Conservation (phyloP, 129 eudicot species). For the Escallonia herrerae region DNA sequence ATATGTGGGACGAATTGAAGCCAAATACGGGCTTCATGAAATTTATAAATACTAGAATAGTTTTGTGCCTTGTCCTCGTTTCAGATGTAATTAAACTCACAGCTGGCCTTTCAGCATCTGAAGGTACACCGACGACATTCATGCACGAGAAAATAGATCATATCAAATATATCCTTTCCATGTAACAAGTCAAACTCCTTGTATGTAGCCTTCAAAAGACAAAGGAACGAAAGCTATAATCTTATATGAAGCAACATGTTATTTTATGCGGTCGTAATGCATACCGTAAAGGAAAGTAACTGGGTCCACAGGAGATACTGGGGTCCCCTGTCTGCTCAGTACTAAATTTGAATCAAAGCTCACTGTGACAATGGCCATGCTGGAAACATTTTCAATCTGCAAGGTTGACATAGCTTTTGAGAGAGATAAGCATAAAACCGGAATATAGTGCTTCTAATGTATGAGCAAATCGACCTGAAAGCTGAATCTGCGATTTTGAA, state of each 20-base stretch:
- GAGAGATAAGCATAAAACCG: neutral
- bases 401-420: neutral
- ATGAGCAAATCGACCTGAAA: slow-evolving; percentile 38
- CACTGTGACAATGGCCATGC: slow-evolving; percentile 49
- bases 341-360: slow-evolving; percentile 41
- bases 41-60: slow-evolving; percentile 50
- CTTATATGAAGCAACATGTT: neutral
- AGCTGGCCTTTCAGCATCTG: slow-evolving; percentile 75
- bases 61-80: slow-evolving; percentile 59
- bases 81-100: slow-evolving; percentile 69
- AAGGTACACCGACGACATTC: slow-evolving; percentile 11
- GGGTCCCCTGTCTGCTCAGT: slow-evolving; percentile 65
- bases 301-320: slow-evolving; percentile 72
- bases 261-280: neutral
- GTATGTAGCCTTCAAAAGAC: neutral
- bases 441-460: neutral
- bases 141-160: neutral
- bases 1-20: slow-evolving; percentile 68
- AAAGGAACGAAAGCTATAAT: neutral
- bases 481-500: slow-evolving; percentile 73
- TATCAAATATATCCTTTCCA: neutral
- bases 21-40: slow-evolving; percentile 86
- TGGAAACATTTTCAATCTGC: slow-evolving; percentile 52
- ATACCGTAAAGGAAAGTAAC: slow-evolving; percentile 88
- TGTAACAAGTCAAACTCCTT: neutral